Base-by-base conservation (phyloP, 208 protist genomes). In the Trypanosoma theileri region DNA sequence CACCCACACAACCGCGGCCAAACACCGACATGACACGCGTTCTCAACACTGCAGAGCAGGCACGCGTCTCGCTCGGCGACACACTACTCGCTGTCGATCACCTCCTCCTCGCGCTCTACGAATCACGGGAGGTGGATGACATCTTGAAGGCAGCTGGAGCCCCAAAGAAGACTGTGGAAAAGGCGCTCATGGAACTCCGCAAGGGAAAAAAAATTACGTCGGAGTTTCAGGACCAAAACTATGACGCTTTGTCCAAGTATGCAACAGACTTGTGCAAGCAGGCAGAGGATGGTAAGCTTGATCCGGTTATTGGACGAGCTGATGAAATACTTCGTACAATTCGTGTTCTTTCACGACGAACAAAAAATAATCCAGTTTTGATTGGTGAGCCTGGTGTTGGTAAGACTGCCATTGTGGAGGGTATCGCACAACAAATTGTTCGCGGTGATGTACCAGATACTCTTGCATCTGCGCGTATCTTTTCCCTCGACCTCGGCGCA, bases 351-450 rank as follows among this genome's bases (percentile, higher is more conserved):
- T 93, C 91, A 53, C 82, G 98, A 14, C 92, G 99, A 62, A 99
- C 98, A 19, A 99, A 99, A 87, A 99, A 99, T 94, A 99, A 99
- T 80, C 99, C 99, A 22, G 97, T 99, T 6, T 90, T 99, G 16
- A 98, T 99, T 59, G 98, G 98, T 63, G 94, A 98, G 74, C 94
- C 97, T 21, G 95, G 96, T 54, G 94, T 98, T 40, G 94, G 92
- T 19, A 97, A 98, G 82, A 97, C 95, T 4, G 92, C 93, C 21
- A 96, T 97, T 54, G 93, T 97, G 8, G 93, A 98, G 71, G 95
- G 95, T 51, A 80, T 98, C 40, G 94, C 94, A 22, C 85, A 95
- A 84, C 88, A 86, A 64, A 98, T 98, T 57, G 85, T 95, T 35
- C 88, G 85, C 82, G 92, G 94, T 46, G 94, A 98, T 69, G 88